Conservation (phyloP, 768 basidiomycete genomes). For the Leccinum fibrillosum region DNA sequence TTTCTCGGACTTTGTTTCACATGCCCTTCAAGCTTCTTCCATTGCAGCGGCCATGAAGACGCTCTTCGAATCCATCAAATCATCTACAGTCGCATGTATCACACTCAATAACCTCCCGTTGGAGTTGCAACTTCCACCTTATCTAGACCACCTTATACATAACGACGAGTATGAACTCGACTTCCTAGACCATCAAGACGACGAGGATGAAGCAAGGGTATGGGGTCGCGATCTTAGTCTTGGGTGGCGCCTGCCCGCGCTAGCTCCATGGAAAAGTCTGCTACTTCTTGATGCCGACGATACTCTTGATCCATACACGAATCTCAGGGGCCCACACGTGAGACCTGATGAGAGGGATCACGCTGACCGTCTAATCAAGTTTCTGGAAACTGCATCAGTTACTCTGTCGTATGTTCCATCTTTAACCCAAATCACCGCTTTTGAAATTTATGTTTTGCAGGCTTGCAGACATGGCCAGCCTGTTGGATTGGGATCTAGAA, state of each 20-base stretch:
- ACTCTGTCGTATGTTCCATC: conserved; percentile 63
- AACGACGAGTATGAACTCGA: conserved; percentile 57
- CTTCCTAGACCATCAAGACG: conserved; percentile 46
- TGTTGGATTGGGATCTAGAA: conserved; percentile 82
- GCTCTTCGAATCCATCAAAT: conserved; percentile 76
- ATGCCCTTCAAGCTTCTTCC: conserved; percentile 63
- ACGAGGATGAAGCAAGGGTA: conserved; percentile 45
- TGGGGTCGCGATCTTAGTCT: conserved; percentile 70
- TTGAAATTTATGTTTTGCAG: conserved; percentile 33
- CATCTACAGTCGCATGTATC: conserved; percentile 72
- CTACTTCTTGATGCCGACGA: conserved; percentile 66
- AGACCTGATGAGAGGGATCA: conserved; percentile 62
- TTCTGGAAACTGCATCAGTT: conserved; percentile 70
- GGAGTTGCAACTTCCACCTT: conserved; percentile 84
- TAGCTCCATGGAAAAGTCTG: conserved; percentile 91
- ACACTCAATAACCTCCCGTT: conserved; percentile 76
- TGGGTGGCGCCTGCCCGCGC: conserved; percentile 69
- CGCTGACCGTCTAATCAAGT: conserved; percentile 70
- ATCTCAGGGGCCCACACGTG: conserved; percentile 55
- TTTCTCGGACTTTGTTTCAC: conserved; percentile 51
- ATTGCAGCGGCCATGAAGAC: conserved; percentile 78
- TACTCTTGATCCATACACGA: conserved; percentile 56
- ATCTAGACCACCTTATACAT: conserved; percentile 69
- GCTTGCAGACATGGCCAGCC: conserved; percentile 72
- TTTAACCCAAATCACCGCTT: not conserved